phyloP scores from a whole-genome alignment of 2,329 filamentous ascomycete species.

The Fusarium napiforme region DNA sequence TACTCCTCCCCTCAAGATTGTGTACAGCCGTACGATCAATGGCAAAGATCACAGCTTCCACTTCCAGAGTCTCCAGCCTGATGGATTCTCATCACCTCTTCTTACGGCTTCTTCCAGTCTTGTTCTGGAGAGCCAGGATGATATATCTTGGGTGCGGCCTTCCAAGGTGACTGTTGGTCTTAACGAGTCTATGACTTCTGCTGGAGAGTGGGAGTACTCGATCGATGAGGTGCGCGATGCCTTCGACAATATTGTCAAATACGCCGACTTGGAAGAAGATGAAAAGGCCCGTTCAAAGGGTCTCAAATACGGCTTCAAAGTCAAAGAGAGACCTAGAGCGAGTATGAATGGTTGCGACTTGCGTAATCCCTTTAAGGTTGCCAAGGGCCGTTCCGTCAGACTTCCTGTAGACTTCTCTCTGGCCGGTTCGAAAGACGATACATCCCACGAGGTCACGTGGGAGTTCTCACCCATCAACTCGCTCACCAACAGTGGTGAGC shows the following conservation, averaged over 20 bases:
- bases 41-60: conserved; percentile 84
- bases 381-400: conserved; percentile 74
- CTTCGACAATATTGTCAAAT: conserved; percentile 86
- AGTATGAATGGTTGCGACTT: conserved; percentile 80
- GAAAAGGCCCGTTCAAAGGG: conserved; percentile 71
- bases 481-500: conserved; percentile 75
- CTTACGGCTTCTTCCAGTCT: conserved; percentile 70
- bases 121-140: conserved; percentile 70
- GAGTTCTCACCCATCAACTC: conserved; percentile 81
- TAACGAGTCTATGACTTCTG: conserved; percentile 85
- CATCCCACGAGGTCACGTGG: conserved; percentile 80
- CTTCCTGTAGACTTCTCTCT: conserved; percentile 79
- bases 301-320: conserved; percentile 80
- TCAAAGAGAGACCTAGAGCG: conserved; percentile 85
- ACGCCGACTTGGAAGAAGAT: conserved; percentile 74
- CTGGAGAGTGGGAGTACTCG: conserved; percentile 88
- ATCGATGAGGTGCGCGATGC: conserved; percentile 93
- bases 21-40: conserved; percentile 90
- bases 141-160: conserved; percentile 82
- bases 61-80: conserved; percentile 93
- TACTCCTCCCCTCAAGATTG: conserved; percentile 90
- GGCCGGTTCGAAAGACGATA: conserved; percentile 67
- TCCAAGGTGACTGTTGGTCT: conserved; percentile 82
- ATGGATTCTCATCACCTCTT: conserved; percentile 83
- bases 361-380: conserved; percentile 83